Base-by-base conservation (phyloP, 768 basidiomycete species). In the Lactifluus rugatus region DNA sequence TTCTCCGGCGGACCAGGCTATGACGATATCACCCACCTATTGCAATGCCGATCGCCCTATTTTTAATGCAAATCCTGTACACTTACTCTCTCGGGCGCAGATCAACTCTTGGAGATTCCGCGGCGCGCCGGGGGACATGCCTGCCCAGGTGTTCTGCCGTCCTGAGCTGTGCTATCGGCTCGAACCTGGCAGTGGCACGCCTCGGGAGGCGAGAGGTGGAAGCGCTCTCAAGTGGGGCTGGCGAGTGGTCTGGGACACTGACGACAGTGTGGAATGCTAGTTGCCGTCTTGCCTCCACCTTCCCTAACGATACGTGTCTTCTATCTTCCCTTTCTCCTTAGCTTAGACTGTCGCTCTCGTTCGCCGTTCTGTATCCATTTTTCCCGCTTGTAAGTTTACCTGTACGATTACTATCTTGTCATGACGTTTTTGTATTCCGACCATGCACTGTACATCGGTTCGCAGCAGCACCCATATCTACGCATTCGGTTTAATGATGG, bases 71-170 rank as follows among this genome's bases (percentile, higher is more conserved):
- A 87, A 87, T 63, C 83, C 83, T 6, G 73, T 79, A 45, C 74
- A 78, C 59, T 72, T 86, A 51, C 73, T 83, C 3, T 66, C 86
- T 42, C 76, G 75, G 66, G 85, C 85, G n/a, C 69, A 84, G 65
- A 78, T 81, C 64, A 84, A 84, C 64, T 67, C 78, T 9, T 73
- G 79, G 51, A 66, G 54, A 59, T 52, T 45, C 21, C 54, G 64
- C 9, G 58, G 61, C 5, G 23, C 73, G 65, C 64, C 70, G 72
- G n/a, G 67, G 72, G 62, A 65, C 68, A 58, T 79, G 78, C 76
- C 78, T 78, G 62, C 41, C n/a, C 56, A 32, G 19, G 54, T 54
- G 31, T 42, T 36, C 14, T 62, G 37, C 9, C 55, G 50, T 14
- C 63, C 56, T 31, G 61, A 64, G 25, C 42, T 58, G 2, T 55